Percentiles rank a stretch among this genome's conserved stretches.
Conservation (phyloP, 139 green algal genomes). For the Volvox africanus region DNA sequence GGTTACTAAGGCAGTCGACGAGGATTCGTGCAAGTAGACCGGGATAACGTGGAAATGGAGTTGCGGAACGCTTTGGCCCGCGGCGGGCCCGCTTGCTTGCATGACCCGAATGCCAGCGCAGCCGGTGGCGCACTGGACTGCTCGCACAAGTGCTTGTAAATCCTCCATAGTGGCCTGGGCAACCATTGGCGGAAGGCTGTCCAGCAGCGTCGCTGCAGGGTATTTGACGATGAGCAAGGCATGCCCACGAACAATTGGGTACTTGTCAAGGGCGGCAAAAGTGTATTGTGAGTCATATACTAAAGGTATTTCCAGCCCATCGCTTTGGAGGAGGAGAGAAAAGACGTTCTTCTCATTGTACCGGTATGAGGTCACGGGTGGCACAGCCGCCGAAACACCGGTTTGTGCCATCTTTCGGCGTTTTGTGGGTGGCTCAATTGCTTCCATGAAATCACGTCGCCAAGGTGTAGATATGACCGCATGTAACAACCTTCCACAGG, state of each 20-base stretch:
- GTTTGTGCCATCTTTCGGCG: slow-evolving; percentile 21
- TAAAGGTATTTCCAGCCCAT: slow-evolving; percentile 24
- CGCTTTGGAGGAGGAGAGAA: slow-evolving; percentile 11
- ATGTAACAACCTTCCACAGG: neutral
- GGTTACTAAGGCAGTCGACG: neutral
- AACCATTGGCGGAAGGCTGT: slow-evolving; percentile 46
- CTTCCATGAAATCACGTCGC: neutral
- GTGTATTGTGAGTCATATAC: slow-evolving; percentile 53
- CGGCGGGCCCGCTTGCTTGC: slow-evolving; percentile 58
- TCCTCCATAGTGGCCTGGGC: slow-evolving; percentile 42
- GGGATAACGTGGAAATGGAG: slow-evolving; percentile 72
- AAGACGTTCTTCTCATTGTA: slow-evolving; percentile 42
- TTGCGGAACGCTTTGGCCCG: slow-evolving; percentile 66
- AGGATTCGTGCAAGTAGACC: slow-evolving; percentile 15
- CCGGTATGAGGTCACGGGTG: slow-evolving; percentile 24
- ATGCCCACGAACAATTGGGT: slow-evolving; percentile 56
- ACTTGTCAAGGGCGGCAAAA: slow-evolving; percentile 60
- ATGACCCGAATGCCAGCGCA: slow-evolving; percentile 50
- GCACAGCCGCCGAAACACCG: neutral
- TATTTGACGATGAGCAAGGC: slow-evolving; percentile 62
- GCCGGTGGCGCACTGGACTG: slow-evolving; percentile 55
- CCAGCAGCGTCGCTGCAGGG: slow-evolving; percentile 55
- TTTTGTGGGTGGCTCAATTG: neutral
- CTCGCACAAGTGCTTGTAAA: slow-evolving; percentile 53
- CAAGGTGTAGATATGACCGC: too few relatives aligned